phyloP scores from a whole-genome alignment of 805 yeast species.

The Maudiozyma pseudohumilis region DNA sequence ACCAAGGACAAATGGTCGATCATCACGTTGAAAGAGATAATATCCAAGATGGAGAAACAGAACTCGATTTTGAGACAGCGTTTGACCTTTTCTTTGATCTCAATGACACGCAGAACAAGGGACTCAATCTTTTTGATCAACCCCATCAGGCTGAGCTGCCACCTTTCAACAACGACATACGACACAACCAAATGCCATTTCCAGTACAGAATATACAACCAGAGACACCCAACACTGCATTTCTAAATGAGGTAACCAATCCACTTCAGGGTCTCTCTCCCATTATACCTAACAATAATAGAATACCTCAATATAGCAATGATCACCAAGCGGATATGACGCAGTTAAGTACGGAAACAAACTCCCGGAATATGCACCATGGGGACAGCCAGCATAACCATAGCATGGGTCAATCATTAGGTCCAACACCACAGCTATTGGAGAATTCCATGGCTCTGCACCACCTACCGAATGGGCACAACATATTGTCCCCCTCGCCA shows the following conservation, averaged over 20 bases:
- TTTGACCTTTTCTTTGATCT: constrained; percentile 23
- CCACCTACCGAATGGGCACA: not conserved
- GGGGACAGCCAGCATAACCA: too few relatives aligned
- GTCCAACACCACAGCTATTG: not conserved
- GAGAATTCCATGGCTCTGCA: not conserved
- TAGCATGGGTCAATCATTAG: too few relatives aligned
- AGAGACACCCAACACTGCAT: not conserved
- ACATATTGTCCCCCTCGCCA: constrained; percentile 1
- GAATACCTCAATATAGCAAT: too few relatives aligned
- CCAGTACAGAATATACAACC: not conserved
- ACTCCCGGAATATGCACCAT: not conserved
- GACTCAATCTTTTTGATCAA: not conserved
- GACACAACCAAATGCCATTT: not conserved
- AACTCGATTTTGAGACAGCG: constrained; percentile 29
- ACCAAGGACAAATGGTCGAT: not conserved
- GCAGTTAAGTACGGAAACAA: not conserved
- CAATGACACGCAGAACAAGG: constrained; percentile 8
- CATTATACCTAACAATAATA: too few relatives aligned
- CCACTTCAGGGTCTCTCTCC: too few relatives aligned
- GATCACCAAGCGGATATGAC: not conserved
- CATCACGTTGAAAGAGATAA: constrained; percentile 2
- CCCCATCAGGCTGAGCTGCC: not conserved
- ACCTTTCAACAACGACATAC: not conserved
- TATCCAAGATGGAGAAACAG: constrained; percentile 22
- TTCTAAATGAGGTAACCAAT: not conserved